Conservation (phyloP, 83 land plant genomes). For the Picea engelmannii region DNA sequence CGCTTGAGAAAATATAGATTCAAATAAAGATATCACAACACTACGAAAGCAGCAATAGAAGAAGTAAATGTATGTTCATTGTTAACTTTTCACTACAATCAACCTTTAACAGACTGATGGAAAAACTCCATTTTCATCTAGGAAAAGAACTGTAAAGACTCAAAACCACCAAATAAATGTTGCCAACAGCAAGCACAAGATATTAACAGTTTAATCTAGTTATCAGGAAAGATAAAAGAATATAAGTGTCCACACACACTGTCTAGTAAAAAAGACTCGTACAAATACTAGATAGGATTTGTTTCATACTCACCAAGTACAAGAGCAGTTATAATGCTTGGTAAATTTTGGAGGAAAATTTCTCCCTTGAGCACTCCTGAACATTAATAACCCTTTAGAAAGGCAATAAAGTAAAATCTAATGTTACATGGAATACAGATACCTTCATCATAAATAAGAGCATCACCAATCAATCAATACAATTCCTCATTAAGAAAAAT, state of each 20-base stretch:
- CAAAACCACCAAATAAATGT: conserved; percentile 7
- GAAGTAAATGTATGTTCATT: background rate
- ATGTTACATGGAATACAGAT: background rate
- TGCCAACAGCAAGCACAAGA: background rate
- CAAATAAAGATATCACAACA: background rate
- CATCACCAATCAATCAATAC: background rate
- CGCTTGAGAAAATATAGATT: background rate
- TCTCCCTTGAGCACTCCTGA: conserved; percentile 92
- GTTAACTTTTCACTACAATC: background rate
- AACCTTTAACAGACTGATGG: background rate
- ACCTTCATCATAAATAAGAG: background rate
- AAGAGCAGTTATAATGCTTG: conserved; percentile 88
- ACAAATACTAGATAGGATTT: background rate
- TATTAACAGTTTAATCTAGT: background rate
- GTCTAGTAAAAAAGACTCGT: background rate
- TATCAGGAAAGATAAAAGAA: background rate
- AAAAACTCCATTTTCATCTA: background rate
- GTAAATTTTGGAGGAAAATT: conserved; percentile 94
- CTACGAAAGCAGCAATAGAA: background rate
- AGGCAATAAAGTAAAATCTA: background rate
- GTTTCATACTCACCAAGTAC: conserved; percentile 66
- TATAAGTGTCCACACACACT: background rate
- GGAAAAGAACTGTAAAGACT: background rate
- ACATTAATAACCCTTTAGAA: conserved; percentile 5
- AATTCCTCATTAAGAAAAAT: too few relatives aligned